A percentile compares a stretch with the other conserved stretches of the same genome.
Conservation (phyloP, 805 yeast species). For the Huiozyma sinensis region DNA sequence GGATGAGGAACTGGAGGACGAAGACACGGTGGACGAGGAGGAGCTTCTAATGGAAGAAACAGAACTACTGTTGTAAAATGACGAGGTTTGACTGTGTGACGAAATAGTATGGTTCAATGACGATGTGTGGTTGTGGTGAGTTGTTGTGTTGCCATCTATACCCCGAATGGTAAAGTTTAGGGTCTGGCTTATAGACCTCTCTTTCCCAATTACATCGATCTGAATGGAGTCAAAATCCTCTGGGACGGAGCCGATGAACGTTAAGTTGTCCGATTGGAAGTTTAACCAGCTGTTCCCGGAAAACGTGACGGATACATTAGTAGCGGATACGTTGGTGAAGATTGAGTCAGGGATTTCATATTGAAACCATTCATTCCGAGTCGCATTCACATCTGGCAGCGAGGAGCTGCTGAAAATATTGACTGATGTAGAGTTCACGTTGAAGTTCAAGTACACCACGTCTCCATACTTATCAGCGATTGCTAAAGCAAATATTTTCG, state of each 20-base stretch:
- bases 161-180: slow-evolving; percentile 46
- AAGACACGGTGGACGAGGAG: slow-evolving; percentile 25
- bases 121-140: slow-evolving; percentile 4
- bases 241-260: slow-evolving; percentile 63
- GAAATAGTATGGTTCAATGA: neutral
- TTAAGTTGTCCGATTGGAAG: slow-evolving; percentile 47
- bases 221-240: slow-evolving; percentile 31
- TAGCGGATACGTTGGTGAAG: slow-evolving; percentile 43
- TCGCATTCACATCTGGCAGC: slow-evolving; percentile 55
- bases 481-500: slow-evolving; percentile 38
- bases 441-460: slow-evolving; percentile 46
- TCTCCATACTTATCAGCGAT: slow-evolving; percentile 53
- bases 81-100: slow-evolving; percentile 7
- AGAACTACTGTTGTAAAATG: slow-evolving; percentile 12
- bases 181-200: slow-evolving; percentile 29
- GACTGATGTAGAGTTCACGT: slow-evolving; percentile 36
- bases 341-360: slow-evolving; percentile 44
- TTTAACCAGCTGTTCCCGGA: slow-evolving; percentile 50
- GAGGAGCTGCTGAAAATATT: slow-evolving; percentile 46
- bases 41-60: slow-evolving; percentile 4
- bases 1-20: slow-evolving; percentile 22
- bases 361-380: slow-evolving; percentile 49
- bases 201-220: slow-evolving; percentile 34
- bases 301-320: slow-evolving; percentile 35
- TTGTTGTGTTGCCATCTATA: slow-evolving; percentile 14